Conservation (phyloP, 164 flowering plant species). For the Dillenia turbinata region DNA sequence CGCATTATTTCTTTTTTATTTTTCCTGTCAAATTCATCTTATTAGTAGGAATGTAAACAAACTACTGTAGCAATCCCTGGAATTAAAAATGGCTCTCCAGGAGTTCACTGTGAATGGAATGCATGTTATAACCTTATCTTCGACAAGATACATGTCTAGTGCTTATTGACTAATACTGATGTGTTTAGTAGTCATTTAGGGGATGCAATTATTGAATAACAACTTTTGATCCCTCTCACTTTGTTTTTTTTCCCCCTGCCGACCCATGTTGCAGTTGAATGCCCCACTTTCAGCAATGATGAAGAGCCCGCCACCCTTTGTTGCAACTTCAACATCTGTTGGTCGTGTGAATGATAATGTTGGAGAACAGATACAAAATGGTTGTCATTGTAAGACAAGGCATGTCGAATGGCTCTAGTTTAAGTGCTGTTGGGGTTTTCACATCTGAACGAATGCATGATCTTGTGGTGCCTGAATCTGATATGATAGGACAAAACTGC, state of each 20-base stretch:
- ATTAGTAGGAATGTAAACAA: no score
- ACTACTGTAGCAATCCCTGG: no score
- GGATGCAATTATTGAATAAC: no score
- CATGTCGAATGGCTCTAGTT: conserved; percentile 27
- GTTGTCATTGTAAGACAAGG: conserved; percentile 47
- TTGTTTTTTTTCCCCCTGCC: neutral
- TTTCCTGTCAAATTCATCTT: no score
- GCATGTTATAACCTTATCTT: no score
- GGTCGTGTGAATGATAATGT: conserved; percentile 54
- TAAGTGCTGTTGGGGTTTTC: conserved; percentile 58
- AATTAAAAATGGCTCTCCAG: no score
- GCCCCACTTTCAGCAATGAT: conserved; percentile 50
- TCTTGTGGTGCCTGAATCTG: conserved; percentile 23
- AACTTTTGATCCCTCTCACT: neutral
- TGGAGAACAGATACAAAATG: conserved; percentile 64
- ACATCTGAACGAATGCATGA: conserved; percentile 37
- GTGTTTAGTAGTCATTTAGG: no score
- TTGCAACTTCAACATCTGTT: conserved; percentile 47
- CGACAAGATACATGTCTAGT: no score
- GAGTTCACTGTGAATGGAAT: no score
- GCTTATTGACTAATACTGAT: no score
- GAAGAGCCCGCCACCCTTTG: conserved; percentile 65
- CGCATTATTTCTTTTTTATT: no score
- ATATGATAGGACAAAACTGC: conserved; percentile 1
- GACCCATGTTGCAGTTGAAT: conserved; percentile 37